Evolutionary conservation across 257 asterid species (phyloP), one percentile per base, ranked within the genome.

Genomic region (Craterostigma plantagineum): DNA sequence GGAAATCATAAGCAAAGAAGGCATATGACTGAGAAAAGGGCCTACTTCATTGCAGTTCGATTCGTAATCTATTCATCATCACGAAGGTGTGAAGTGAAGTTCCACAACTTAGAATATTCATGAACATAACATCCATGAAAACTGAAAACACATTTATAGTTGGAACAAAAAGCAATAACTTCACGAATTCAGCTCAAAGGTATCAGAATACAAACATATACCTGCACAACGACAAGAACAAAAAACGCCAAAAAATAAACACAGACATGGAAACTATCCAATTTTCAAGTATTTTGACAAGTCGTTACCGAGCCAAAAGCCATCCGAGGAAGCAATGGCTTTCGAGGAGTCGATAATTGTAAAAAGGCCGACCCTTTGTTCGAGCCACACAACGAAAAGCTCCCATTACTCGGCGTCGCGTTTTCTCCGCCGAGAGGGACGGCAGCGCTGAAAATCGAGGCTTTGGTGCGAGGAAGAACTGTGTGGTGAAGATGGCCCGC

Each of bases 241-340:
- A 43, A 43, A 17, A 35, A 30, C 18, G 2, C n/a, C n/a, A n/a
- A n/a, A n/a, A 51, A 6, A 17, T 11, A 16, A 3, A 30, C 1
- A 11, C 3, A 53, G n/a, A n/a, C n/a, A n/a, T n/a, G n/a, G n/a
- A n/a, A 34, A 15, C 6, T 0, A 37, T 12, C n/a, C 2, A 18
- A 47, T 41, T 15, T 10, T 10, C n/a, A n/a, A n/a, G n/a, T n/a
- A n/a, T n/a, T n/a, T n/a, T n/a, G 5, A 13, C 14, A 45, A 42
- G 3, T 39, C 18, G n/a, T 46, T 71, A 78, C 92, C 67, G 86
- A 69, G 65, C 73, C 81, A 34, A 66, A 47, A 3, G 77, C 72
- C 53, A 63, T 48, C 11, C 49, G 62, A 8, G 73, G 61, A 42
- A 61, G 65, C 40, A 51, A 13, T 16, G 39, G n/a, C 49, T 41